phyloP scores from a whole-genome alignment of 2,329 filamentous ascomycete species.

The Lasiodiplodia sp. region DNA sequence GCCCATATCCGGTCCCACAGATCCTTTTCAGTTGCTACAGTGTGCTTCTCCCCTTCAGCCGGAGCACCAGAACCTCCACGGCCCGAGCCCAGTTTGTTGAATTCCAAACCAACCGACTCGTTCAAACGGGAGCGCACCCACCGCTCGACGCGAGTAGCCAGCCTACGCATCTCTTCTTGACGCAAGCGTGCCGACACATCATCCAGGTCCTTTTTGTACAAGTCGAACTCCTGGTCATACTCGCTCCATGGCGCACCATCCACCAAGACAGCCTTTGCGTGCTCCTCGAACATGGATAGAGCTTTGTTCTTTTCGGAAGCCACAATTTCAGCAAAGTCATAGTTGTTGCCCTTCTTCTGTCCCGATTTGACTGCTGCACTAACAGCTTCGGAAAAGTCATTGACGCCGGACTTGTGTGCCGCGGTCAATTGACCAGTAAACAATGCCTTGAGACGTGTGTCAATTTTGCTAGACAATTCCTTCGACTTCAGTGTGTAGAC shows the following conservation, averaged over 20 bases:
- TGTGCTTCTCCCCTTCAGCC: conserved; percentile 73
- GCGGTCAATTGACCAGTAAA: conserved; percentile 89
- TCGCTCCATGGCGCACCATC: conserved; percentile 86
- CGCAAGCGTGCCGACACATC: conserved; percentile 84
- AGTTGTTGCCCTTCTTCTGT: conserved; percentile 87
- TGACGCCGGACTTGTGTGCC: conserved; percentile 86
- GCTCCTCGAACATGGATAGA: conserved; percentile 75
- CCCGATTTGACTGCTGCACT: conserved; percentile 85
- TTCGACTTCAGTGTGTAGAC: conserved; percentile 86
- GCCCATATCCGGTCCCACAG: conserved; percentile 97
- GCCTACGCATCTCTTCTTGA: conserved; percentile 93
- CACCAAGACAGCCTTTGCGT: conserved; percentile 77
- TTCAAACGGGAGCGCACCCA: conserved; percentile 90
- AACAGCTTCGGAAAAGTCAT: conserved; percentile 86
- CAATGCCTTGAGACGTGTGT: conserved; percentile 84
- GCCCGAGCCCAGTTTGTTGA: conserved; percentile 93
- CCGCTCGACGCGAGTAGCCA: conserved; percentile 89
- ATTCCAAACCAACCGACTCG: conserved; percentile 89
- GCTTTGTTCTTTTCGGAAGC: conserved; percentile 80
- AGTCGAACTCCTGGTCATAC: conserved; percentile 77
- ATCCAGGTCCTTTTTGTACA: conserved; percentile 91
- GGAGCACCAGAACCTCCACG: conserved; percentile 82
- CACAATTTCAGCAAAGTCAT: conserved; percentile 97
- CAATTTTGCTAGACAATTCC: conserved; percentile 86
- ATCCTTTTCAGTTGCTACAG: conserved; percentile 73